Evolutionary conservation across 345 rosid species (phyloP).

Genomic region (Sapria himalayana): DNA sequence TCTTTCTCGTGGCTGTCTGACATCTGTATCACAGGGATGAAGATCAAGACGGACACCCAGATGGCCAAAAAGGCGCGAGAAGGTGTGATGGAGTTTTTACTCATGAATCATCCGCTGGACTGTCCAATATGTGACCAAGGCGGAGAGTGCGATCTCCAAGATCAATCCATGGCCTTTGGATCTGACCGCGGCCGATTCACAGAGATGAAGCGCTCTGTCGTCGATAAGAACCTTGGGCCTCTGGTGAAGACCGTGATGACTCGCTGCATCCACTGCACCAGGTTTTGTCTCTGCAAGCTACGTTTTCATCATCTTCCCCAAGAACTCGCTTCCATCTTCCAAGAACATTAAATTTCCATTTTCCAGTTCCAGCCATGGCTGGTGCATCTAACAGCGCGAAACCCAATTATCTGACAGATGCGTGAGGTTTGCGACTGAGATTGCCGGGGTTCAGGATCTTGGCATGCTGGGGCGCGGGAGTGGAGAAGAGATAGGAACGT

Average conservation of each 20-base stretch:
- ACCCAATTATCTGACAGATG: constrained; percentile 44
- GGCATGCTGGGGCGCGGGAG: constrained; percentile 98
- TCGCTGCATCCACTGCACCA: constrained; percentile 94
- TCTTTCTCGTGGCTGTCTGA: too few relatives aligned
- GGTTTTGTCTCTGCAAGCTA: too few relatives aligned
- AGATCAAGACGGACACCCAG: constrained; percentile 90
- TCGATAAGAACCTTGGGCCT: constrained; percentile 96
- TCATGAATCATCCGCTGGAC: constrained; percentile 95
- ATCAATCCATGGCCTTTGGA: constrained; percentile 99
- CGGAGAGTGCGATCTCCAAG: constrained; percentile 98
- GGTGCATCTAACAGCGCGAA: too few relatives aligned
- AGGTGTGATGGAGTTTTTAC: constrained; percentile 93
- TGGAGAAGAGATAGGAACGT: constrained; percentile 99
- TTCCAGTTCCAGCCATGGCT: too few relatives aligned
- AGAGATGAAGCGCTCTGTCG: constrained; percentile 91
- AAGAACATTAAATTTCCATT: too few relatives aligned
- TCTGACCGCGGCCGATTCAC: constrained; percentile 95
- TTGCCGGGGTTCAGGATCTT: constrained; percentile 98
- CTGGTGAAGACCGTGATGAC: constrained; percentile 99
- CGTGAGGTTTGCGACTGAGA: constrained; percentile 89
- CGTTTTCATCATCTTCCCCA: too few relatives aligned
- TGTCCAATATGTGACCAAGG: constrained; percentile 99
- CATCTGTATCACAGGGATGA: constrained; percentile 64
- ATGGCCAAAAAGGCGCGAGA: constrained; percentile 93
- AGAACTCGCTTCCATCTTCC: too few relatives aligned